Base-by-base conservation (phyloP, 2,329 filamentous ascomycete species). In the Coniella lustricola region DNA sequence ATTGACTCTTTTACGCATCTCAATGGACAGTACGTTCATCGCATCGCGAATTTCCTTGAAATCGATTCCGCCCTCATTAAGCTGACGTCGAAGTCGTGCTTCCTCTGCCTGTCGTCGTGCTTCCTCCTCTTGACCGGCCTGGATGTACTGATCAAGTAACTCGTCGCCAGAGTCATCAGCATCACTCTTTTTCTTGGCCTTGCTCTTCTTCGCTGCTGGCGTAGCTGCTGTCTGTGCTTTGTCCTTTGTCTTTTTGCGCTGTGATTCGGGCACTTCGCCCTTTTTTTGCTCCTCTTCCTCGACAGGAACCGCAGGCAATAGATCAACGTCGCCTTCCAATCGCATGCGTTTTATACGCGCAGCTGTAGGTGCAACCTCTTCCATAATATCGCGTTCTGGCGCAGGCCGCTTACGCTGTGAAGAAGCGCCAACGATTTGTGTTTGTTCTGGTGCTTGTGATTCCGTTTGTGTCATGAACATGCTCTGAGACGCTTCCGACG, bases 311-410 rank as follows among this genome's bases (percentile, higher is more conserved):
- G 63, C 60, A 25, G 67, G 61, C 7, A 69, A 56, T 3, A 74
- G 70, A 29, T 75, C 69, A 54, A 75, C 67, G 38, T 77, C 75
- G 44, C 75, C 74, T 52, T 79, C 82, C 17, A 87, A 72, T 21
- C 84, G 82, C 18, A 85, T 82, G n/a, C 83, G 81, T 63, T 95
- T 97, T 61, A 90, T 79, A 4, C 82, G 82, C 22, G 85, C 81
- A 3, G 87, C 82, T 1, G 84, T 87, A 0, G 90, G 87, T 1
- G 90, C 81, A 48, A 95, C 77, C 18, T 77, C 74, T 13, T 89
- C 82, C 63, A 91, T 79, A 8, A 85, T 66, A 38, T 85, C 77
- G 46, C 79, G 67, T 44, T 64, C 60, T 12, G 73, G 55, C 9
- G 69, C 54, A 2, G 60, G 62, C 20, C 77, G 66, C 57, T 81